Conservation (phyloP, 441 rosid species). For the Biscutella laevigata region DNA sequence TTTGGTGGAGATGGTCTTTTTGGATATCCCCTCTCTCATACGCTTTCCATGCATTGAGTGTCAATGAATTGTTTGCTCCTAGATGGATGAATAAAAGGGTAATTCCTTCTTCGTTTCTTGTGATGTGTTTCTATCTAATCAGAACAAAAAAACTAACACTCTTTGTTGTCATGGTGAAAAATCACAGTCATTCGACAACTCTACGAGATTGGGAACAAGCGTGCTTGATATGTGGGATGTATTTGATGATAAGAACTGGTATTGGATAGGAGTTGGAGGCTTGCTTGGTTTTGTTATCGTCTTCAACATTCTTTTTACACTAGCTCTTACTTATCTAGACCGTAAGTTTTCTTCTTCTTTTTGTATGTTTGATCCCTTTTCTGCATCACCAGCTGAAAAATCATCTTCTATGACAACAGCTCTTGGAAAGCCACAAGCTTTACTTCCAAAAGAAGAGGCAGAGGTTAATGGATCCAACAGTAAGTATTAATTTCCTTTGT, state of each 20-base stretch:
- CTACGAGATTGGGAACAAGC: slow-evolving; percentile 43
- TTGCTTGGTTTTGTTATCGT: slow-evolving; percentile 50
- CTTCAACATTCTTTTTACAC: slow-evolving; percentile 60
- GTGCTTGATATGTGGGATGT: slow-evolving; percentile 48
- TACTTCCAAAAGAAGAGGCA: slow-evolving; percentile 46
- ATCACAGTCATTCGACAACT: slow-evolving; percentile 40
- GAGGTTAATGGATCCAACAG: slow-evolving; percentile 22
- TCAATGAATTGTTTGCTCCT: slow-evolving; percentile 65
- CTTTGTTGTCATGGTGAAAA: too few species aligned
- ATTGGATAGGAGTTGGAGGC: slow-evolving; percentile 70
- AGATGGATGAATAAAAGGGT: slow-evolving; percentile 79
- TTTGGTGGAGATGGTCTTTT: slow-evolving; percentile 81
- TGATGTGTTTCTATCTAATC: too few species aligned
- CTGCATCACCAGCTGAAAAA: not conserved
- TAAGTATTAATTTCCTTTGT: not conserved
- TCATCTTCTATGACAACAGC: slow-evolving; percentile 31
- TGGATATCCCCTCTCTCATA: slow-evolving; percentile 80
- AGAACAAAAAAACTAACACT: too few species aligned
- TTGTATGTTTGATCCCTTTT: not conserved
- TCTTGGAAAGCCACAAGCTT: slow-evolving; percentile 62
- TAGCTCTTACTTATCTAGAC: slow-evolving; percentile 54
- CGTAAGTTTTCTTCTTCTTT: slow-evolving; percentile 57
- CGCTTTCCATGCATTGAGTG: slow-evolving; percentile 53
- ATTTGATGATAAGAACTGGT: slow-evolving; percentile 48
- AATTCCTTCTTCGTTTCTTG: slow-evolving; percentile 1